Evolutionary conservation across 1,139 yeast genomes (phyloP).

Genomic region (Blastobotrys apis): DNA sequence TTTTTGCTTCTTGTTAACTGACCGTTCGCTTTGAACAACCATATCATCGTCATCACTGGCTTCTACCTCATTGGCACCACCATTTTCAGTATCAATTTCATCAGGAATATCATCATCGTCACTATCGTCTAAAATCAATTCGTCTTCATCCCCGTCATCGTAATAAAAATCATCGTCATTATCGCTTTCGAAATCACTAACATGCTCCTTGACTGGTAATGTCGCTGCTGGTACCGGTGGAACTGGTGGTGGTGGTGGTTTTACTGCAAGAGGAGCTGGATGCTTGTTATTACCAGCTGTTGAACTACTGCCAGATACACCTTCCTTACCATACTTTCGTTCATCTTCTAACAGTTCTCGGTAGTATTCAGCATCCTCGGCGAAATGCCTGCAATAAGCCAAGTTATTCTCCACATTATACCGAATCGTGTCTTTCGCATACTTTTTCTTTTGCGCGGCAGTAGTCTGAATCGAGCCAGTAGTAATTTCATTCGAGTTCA

Average conservation of each 20-base stretch:
- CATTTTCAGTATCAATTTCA: not conserved
- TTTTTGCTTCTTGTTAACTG: not conserved
- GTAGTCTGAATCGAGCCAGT: slow-evolving; percentile 45
- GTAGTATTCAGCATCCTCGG: slow-evolving; percentile 13
- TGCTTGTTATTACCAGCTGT: no score
- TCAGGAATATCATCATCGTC: not conserved
- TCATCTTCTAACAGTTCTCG: slow-evolving; percentile 6
- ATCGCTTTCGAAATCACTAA: slow-evolving; percentile 5
- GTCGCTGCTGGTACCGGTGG: not conserved
- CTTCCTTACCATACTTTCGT: not conserved
- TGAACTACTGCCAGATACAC: no score
- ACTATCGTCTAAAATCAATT: not conserved
- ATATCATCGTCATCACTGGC: not conserved
- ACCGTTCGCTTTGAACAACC: no score
- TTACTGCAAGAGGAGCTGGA: not conserved
- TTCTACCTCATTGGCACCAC: slow-evolving; percentile 1
- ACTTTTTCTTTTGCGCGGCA: slow-evolving; percentile 40
- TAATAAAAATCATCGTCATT: not conserved
- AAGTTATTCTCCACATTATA: slow-evolving; percentile 46
- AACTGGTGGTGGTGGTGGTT: not conserved
- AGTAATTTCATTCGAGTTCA: slow-evolving; percentile 42
- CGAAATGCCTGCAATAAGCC: slow-evolving; percentile 8
- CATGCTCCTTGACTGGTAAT: not conserved
- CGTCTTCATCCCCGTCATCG: slow-evolving; percentile 2
- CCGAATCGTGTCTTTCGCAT: slow-evolving; percentile 52